Evolutionary conservation across 495 filamentous ascomycete species (phyloP).

Genomic region (Acidomyces sp.): DNA sequence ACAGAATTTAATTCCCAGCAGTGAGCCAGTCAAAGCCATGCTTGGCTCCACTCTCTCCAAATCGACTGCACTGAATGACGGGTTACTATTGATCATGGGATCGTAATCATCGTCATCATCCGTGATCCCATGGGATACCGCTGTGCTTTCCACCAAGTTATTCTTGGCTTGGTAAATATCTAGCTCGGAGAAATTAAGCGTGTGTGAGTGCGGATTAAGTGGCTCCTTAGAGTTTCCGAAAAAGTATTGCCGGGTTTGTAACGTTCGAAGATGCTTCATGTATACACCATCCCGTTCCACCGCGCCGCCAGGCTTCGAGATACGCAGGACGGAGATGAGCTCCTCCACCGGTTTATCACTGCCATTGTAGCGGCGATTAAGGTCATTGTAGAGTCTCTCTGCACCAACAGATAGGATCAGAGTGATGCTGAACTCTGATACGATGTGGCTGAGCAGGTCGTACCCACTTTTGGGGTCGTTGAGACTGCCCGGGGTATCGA

Average conservation of each 20-base stretch:
- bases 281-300: slow-evolving; percentile 67
- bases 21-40: slow-evolving; percentile 47
- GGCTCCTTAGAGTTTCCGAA: slow-evolving; percentile 69
- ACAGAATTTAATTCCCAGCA: slow-evolving; percentile 64
- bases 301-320: slow-evolving; percentile 80
- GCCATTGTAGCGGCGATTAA: slow-evolving; percentile 57
- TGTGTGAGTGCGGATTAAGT: slow-evolving; percentile 72
- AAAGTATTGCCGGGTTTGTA: slow-evolving; percentile 80
- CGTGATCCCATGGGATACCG: slow-evolving; percentile 4
- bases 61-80: slow-evolving; percentile 24
- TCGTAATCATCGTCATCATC: slow-evolving; percentile 9
- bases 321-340: slow-evolving; percentile 55
- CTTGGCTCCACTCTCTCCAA: slow-evolving; percentile 48
- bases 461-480: slow-evolving; percentile 47
- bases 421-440: slow-evolving; percentile 56
- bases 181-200: slow-evolving; percentile 58
- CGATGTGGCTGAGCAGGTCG: slow-evolving; percentile 67
- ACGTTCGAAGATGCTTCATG: slow-evolving; percentile 55
- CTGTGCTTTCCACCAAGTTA: neutral
- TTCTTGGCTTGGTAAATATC: slow-evolving; percentile 45
- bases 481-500: slow-evolving; percentile 70
- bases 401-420: slow-evolving; percentile 75
- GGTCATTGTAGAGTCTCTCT: slow-evolving; percentile 63
- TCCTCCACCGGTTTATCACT: slow-evolving; percentile 48
- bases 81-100: slow-evolving; percentile 26